Evolutionary conservation across 768 basidiomycete genomes (phyloP).

Genomic region (Trametes sanguinea): DNA sequence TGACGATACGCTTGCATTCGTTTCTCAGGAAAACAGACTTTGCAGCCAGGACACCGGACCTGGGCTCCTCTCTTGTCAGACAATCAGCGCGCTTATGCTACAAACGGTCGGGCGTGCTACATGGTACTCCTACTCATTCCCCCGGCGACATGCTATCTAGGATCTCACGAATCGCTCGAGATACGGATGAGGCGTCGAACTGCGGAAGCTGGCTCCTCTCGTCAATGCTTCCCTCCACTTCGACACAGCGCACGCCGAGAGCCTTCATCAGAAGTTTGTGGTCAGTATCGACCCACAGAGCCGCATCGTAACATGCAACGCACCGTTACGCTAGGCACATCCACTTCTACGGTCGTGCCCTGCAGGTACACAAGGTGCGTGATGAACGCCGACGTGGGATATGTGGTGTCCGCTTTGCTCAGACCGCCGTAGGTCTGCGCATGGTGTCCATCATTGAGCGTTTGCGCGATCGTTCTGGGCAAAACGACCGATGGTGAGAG

Average conservation of each 20-base stretch:
- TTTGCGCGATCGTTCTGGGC: slow-evolving; percentile 63
- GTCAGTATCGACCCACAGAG: neutral
- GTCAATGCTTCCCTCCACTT: slow-evolving; percentile 39
- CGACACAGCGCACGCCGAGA: slow-evolving; percentile 64
- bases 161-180: slow-evolving; percentile 43
- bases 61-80: too few species aligned
- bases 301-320: slow-evolving; percentile 28
- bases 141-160: slow-evolving; percentile 13
- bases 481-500: neutral
- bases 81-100: too few species aligned
- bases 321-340: slow-evolving; percentile 63
- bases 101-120: too few species aligned
- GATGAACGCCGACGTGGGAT: slow-evolving; percentile 78
- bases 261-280: slow-evolving; percentile 36
- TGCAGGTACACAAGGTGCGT: slow-evolving; percentile 83
- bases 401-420: slow-evolving; percentile 60
- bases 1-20: neutral
- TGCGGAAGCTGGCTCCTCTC: slow-evolving; percentile 33
- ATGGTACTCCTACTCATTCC: neutral
- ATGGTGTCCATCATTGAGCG: slow-evolving; percentile 65
- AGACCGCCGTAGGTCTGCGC: slow-evolving; percentile 50
- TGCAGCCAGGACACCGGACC: too few species aligned
- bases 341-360: slow-evolving; percentile 61
- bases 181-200: slow-evolving; percentile 51
- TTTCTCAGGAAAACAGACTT: neutral